phyloP scores from a whole-genome alignment of 441 rosid species.

The Raphanus hybrid region DNA sequence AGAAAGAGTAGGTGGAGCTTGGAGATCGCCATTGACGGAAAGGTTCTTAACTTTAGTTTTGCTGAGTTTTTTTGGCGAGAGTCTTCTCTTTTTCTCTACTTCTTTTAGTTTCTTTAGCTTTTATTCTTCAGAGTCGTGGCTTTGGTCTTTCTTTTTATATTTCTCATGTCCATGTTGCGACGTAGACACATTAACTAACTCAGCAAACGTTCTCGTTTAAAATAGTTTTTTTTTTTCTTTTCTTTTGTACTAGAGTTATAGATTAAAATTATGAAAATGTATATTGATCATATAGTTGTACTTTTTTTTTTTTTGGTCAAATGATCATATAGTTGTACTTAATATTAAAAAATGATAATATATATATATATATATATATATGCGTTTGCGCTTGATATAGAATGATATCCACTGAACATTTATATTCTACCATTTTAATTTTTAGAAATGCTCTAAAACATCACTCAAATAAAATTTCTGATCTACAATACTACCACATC shows the following conservation, averaged over 20 bases:
- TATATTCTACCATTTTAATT: background rate
- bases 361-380: too few species aligned
- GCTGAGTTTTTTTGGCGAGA: background rate
- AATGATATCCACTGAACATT: background rate
- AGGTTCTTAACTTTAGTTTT: background rate
- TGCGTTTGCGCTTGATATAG: background rate
- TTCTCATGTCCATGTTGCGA: conserved; percentile 3
- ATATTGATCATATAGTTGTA: background rate
- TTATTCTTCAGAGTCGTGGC: conserved; percentile 4
- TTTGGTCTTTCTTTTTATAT: background rate
- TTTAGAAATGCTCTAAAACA: background rate
- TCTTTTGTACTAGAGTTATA: background rate
- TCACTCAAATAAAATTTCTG: background rate
- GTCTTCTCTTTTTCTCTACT: background rate
- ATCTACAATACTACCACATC: background rate
- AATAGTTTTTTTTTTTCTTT: background rate
- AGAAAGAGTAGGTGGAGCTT: conserved; percentile 30
- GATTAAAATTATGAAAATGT: background rate
- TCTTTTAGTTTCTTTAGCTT: background rate
- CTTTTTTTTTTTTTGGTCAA: too few species aligned
- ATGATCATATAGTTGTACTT: background rate
- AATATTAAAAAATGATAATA: background rate
- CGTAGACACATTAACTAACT: background rate
- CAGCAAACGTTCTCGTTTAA: background rate
- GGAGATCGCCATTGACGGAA: conserved; percentile 34